Evolutionary conservation across 345 rosid species (phyloP).

Genomic region (Boechera stricta): DNA sequence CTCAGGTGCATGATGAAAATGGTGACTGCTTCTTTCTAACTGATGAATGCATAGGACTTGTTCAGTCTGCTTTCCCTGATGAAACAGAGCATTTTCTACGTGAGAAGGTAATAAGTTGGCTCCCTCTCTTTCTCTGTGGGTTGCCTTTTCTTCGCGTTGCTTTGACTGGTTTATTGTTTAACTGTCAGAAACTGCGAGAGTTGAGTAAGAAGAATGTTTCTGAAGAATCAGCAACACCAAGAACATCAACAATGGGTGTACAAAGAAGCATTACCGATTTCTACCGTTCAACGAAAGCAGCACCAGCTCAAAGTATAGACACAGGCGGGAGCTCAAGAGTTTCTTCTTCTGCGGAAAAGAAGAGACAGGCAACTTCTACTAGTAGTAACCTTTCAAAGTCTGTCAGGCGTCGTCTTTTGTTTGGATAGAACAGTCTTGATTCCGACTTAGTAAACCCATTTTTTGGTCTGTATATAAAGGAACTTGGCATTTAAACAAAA

Average conservation of each 20-base stretch:
- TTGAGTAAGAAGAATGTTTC: constrained; percentile 52
- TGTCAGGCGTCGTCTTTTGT: constrained; percentile 71
- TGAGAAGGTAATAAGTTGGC: constrained; percentile 61
- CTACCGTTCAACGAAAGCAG: constrained; percentile 68
- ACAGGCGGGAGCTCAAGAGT: constrained; percentile 22
- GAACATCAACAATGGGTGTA: constrained; percentile 51
- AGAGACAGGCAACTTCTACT: constrained; percentile 53
- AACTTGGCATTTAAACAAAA: neutral
- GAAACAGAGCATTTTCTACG: constrained; percentile 62
- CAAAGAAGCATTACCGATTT: constrained; percentile 76
- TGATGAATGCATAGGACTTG: constrained; percentile 75
- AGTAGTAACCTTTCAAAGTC: constrained; percentile 59
- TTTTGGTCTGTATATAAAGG: constrained; percentile 21
- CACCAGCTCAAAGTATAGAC: constrained; percentile 14
- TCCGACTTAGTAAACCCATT: neutral
- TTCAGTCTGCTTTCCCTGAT: constrained; percentile 70
- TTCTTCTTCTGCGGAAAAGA: constrained; percentile 46
- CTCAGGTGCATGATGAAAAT: constrained; percentile 60
- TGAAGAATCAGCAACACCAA: constrained; percentile 45
- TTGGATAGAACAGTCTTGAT: constrained; percentile 42
- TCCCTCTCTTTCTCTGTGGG: constrained; percentile 1
- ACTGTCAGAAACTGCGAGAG: constrained; percentile 42
- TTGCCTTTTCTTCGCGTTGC: neutral
- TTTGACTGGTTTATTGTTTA: constrained; percentile 13
- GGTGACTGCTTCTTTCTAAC: constrained; percentile 66